Evolutionary conservation across 768 basidiomycete genomes (phyloP).

Genomic region (Tricholoma terreum): DNA sequence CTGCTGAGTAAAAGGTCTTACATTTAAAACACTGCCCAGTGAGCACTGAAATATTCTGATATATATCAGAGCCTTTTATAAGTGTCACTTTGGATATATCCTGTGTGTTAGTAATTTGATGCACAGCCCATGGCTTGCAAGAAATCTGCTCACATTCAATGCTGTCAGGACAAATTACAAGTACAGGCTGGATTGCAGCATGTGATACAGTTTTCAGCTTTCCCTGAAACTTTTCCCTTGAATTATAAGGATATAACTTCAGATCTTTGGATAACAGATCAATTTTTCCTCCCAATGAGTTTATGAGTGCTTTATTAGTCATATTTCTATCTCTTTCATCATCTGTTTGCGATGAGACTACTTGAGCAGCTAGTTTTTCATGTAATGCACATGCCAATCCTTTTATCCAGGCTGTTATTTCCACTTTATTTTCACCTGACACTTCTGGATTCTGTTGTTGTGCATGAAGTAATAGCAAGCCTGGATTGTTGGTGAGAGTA

Average conservation of each 20-base stretch:
- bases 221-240: not conserved
- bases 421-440: not conserved
- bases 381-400: constrained; percentile 7
- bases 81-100: not conserved
- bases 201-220: not conserved
- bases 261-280: not conserved
- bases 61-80: too few species aligned
- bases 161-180: too few species aligned
- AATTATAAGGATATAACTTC: not conserved
- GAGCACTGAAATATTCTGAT: not conserved
- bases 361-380: not conserved
- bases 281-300: not conserved
- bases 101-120: not conserved
- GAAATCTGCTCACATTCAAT: not conserved
- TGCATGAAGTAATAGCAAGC: constrained; percentile 13
- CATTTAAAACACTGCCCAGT: too few species aligned
- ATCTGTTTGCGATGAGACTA: not conserved
- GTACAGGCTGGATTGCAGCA: too few species aligned
- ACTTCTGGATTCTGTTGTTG: constrained; percentile 7
- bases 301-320: not conserved
- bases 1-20: too few species aligned
- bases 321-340: not conserved
- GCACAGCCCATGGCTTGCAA: not conserved
- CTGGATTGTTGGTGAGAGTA: constrained; percentile 9
- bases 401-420: constrained; percentile 11